Evolutionary conservation across 306 rosid species (phyloP).

Genomic region (Cucurbita pepo): DNA sequence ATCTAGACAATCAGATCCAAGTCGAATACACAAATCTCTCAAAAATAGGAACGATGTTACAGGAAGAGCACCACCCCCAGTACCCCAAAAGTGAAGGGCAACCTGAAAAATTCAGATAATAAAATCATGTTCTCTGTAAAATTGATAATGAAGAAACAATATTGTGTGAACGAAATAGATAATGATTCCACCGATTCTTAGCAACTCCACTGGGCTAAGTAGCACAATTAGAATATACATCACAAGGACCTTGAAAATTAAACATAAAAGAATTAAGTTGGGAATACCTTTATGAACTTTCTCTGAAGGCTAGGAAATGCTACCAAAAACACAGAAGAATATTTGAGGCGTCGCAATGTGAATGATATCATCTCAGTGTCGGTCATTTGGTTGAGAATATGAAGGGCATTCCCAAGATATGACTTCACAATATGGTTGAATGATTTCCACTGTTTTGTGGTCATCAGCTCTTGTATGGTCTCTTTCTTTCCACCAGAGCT

Average conservation of each 20-base stretch:
- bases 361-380: slow-evolving; percentile 82
- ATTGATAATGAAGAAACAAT: background rate
- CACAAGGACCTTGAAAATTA: too few species aligned
- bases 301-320: slow-evolving; percentile 82
- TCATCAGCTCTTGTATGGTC: slow-evolving; percentile 45
- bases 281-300: slow-evolving; percentile 69
- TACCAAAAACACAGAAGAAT: slow-evolving; percentile 60
- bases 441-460: slow-evolving; percentile 58
- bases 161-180: background rate
- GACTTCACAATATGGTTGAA: slow-evolving; percentile 69
- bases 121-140: background rate
- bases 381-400: slow-evolving; percentile 91
- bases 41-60: slow-evolving; percentile 56
- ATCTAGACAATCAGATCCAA: slow-evolving; percentile 82
- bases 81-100: slow-evolving; percentile 90
- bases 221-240: background rate
- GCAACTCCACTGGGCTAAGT: background rate
- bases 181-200: background rate
- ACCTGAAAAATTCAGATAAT: slow-evolving; percentile 29
- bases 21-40: slow-evolving; percentile 63
- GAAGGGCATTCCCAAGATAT: slow-evolving; percentile 85
- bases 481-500: slow-evolving; percentile 70
- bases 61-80: slow-evolving; percentile 90
- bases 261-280: background rate
- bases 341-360: slow-evolving; percentile 65